phyloP scores from a whole-genome alignment of 495 filamentous ascomycete species.

The Cryomyces minteri region DNA sequence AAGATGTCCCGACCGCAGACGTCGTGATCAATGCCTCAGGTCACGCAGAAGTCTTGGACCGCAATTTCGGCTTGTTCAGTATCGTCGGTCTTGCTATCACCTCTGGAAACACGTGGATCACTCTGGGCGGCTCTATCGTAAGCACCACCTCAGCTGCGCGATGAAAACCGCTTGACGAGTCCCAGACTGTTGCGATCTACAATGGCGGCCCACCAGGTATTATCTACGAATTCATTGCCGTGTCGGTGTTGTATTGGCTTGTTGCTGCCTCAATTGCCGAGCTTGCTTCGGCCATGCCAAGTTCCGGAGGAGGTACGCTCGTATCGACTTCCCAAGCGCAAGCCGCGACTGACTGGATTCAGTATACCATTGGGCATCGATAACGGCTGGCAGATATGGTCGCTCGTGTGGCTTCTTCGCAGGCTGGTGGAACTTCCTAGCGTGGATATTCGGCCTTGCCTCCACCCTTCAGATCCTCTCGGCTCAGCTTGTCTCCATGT shows the following conservation, averaged over 20 bases:
- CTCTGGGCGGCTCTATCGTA: constrained; percentile 35
- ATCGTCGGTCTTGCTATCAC: constrained; percentile 36
- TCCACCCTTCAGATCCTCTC: not conserved
- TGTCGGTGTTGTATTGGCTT: constrained; percentile 28
- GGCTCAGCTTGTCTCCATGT: constrained; percentile 39
- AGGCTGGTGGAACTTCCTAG: constrained; percentile 26
- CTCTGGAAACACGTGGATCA: constrained; percentile 43
- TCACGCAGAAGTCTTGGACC: constrained; percentile 37
- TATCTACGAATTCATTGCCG: constrained; percentile 37
- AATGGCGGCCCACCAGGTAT: constrained; percentile 40
- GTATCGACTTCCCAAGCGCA: constrained; percentile 3
- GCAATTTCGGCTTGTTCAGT: constrained; percentile 39
- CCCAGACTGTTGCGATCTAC: constrained; percentile 15
- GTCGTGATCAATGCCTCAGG: constrained; percentile 33
- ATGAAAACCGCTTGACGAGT: not conserved
- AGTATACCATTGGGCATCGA: constrained; percentile 67
- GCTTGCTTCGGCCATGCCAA: constrained; percentile 61
- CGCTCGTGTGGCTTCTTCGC: constrained; percentile 4
- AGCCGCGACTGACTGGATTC: not conserved
- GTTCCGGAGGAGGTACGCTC: constrained; percentile 39
- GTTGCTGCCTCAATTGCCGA: constrained; percentile 39
- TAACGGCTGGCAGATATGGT: constrained; percentile 25
- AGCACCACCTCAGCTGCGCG: not conserved
- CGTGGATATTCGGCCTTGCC: constrained; percentile 30
- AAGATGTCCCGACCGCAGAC: not conserved